Conservation (phyloP, 202 grass and related monocot genomes). For the Saccharum hybrid region DNA sequence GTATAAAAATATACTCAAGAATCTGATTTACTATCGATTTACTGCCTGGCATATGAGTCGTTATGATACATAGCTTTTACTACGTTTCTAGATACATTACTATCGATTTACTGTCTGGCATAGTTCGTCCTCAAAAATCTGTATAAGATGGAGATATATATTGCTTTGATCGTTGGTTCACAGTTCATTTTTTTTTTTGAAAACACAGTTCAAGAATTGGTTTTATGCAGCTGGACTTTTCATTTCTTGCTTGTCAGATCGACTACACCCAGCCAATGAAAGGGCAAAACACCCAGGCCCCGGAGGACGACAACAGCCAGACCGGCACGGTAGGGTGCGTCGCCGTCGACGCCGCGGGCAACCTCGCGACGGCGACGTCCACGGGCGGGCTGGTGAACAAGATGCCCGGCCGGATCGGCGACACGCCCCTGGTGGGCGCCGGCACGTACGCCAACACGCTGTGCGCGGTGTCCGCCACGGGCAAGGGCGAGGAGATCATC, state of each 20-base stretch:
- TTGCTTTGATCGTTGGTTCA: no score
- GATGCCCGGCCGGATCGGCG: conserved; percentile 79
- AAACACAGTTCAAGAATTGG: background rate
- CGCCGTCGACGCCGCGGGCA: conserved; percentile 64
- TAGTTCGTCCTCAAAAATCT: background rate
- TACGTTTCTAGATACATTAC: no score
- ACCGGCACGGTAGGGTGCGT: conserved; percentile 88
- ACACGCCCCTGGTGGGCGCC: conserved; percentile 79
- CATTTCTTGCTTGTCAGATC: conserved; percentile 43
- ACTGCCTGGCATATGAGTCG: background rate
- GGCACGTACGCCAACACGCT: conserved; percentile 79
- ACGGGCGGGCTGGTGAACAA: conserved; percentile 95
- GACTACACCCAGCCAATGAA: conserved; percentile 69
- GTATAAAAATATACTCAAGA: no score
- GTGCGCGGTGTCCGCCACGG: conserved; percentile 84
- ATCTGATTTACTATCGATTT: background rate
- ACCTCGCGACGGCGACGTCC: conserved; percentile 77
- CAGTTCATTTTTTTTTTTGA: no score
- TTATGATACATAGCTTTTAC: no score
- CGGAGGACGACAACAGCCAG: conserved; percentile 65
- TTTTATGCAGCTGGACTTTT: background rate
- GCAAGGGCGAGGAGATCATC: conserved; percentile 82
- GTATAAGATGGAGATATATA: no score
- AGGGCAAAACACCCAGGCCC: background rate
- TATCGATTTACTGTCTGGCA: background rate